Conservation (phyloP, 2,329 filamentous ascomycete genomes). For the Venturia nashicola region DNA sequence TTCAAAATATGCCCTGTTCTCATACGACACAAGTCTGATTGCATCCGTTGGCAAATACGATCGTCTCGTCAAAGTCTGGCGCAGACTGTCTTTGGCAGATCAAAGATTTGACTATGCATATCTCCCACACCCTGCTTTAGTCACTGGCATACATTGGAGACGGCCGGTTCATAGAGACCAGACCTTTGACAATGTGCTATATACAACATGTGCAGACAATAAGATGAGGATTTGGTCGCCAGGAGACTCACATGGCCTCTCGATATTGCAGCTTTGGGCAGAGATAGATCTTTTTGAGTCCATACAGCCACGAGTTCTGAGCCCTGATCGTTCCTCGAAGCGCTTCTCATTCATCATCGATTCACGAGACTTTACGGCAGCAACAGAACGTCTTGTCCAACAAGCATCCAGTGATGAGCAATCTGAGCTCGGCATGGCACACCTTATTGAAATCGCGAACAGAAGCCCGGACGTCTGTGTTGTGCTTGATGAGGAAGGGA, state of each 20-base stretch:
- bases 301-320: constrained; percentile 45
- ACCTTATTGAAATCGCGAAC: constrained; percentile 76
- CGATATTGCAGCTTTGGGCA: constrained; percentile 68
- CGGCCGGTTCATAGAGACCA: constrained; percentile 66
- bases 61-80: constrained; percentile 83
- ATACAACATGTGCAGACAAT: constrained; percentile 75
- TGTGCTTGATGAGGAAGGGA: constrained; percentile 68
- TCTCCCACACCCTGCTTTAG: constrained; percentile 65
- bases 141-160: constrained; percentile 83
- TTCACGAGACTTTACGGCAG: constrained; percentile 63
- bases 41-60: constrained; percentile 71
- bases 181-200: constrained; percentile 73
- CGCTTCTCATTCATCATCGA: constrained; percentile 75
- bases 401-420: constrained; percentile 44
- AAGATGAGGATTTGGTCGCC: constrained; percentile 73
- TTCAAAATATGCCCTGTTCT: constrained; percentile 63
- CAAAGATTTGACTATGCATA: constrained; percentile 85
- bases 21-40: constrained; percentile 77
- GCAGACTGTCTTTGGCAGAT: constrained; percentile 71
- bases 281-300: constrained; percentile 64
- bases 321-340: constrained; percentile 27
- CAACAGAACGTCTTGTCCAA: constrained; percentile 65
- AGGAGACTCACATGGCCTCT: constrained; percentile 56
- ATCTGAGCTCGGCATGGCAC: constrained; percentile 63
- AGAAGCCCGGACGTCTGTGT: constrained; percentile 79